A percentile compares a stretch with the other conserved stretches of the same genome.
phyloP scores from a whole-genome alignment of 2,329 filamentous ascomycete species.

The Clonostachys byssicola region DNA sequence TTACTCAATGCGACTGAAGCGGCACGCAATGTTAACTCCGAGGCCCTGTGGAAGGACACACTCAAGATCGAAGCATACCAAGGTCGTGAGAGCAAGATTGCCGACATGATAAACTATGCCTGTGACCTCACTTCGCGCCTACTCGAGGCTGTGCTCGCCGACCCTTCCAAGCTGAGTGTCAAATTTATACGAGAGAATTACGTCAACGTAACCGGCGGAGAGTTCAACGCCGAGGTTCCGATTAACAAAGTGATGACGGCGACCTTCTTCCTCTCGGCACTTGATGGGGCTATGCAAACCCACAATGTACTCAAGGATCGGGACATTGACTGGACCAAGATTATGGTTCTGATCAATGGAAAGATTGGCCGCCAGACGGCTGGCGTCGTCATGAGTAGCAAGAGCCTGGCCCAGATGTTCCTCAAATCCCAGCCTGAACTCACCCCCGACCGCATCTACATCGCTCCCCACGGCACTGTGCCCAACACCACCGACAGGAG shows the following conservation, averaged over 20 bases:
- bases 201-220: background rate
- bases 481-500: background rate
- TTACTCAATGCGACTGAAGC: too few species aligned
- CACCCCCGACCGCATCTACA: constrained; percentile 1
- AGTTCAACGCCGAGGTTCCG: background rate
- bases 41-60: too few species aligned
- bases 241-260: constrained; percentile 3
- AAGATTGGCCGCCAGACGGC: background rate
- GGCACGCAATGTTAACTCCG: too few species aligned
- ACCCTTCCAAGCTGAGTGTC: constrained; percentile 1
- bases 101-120: background rate
- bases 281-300: background rate
- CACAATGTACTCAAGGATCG: background rate
- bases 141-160: background rate
- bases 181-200: constrained; percentile 2
- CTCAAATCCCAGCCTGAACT: constrained; percentile 1
- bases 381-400: constrained; percentile 1
- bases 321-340: constrained; percentile 1
- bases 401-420: constrained; percentile 1
- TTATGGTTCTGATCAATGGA: constrained; percentile 2
- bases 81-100: background rate
- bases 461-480: constrained; percentile 1
- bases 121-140: background rate
- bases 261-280: constrained; percentile 2
- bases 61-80: too few species aligned